Conservation (phyloP, 768 basidiomycete genomes). For the Chlorophyllum brunneum region DNA sequence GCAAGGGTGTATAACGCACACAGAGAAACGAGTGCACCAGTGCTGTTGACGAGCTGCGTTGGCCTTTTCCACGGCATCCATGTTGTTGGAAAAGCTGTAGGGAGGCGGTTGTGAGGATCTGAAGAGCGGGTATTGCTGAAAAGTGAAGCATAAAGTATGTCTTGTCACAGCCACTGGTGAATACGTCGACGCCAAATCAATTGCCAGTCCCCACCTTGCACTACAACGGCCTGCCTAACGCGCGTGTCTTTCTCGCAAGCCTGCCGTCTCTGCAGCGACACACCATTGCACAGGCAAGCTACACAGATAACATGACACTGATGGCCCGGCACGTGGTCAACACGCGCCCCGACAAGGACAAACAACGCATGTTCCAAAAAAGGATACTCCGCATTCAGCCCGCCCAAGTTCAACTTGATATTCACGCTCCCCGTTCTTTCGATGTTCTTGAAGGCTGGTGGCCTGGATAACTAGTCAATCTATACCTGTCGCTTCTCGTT, state of each 20-base stretch:
- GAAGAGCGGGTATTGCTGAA: no score
- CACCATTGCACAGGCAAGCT: not conserved
- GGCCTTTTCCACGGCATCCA: conserved; percentile 83
- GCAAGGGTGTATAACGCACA: not conserved
- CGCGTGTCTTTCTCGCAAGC: no score
- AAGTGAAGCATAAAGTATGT: no score
- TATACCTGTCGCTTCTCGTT: not conserved
- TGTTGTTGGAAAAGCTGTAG: no score
- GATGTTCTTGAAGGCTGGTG: conserved; percentile 3
- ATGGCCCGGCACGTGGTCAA: not conserved
- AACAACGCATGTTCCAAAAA: conserved; percentile 3
- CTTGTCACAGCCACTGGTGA: no score
- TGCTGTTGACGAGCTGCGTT: conserved; percentile 68
- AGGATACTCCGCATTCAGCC: not conserved
- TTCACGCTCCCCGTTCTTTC: not conserved
- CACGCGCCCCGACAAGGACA: conserved; percentile 8
- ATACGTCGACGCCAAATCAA: no score
- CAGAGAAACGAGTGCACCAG: conserved; percentile 40
- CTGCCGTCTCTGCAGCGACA: no score
- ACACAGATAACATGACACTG: not conserved
- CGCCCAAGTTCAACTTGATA: conserved; percentile 3
- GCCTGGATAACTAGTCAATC: conserved; percentile 1
- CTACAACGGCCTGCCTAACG: no score
- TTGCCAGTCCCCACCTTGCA: no score
- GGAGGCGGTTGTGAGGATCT: no score